Conservation (phyloP, 306 rosid species). For the Mimosa bimucronata region DNA sequence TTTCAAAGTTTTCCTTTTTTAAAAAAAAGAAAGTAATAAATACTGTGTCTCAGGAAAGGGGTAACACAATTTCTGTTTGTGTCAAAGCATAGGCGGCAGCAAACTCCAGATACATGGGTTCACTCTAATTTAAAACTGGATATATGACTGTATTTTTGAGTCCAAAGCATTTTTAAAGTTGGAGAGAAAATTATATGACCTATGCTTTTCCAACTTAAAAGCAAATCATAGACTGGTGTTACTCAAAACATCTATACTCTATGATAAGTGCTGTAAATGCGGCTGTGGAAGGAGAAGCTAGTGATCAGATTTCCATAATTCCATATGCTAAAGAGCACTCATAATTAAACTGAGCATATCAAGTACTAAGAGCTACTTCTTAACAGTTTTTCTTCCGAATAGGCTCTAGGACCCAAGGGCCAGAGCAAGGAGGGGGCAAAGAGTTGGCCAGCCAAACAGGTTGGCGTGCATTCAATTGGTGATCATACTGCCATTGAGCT, state of each 20-base stretch:
- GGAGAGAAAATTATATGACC: too few species aligned
- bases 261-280: background rate
- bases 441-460: slow-evolving; percentile 59
- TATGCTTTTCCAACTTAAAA: too few species aligned
- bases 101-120: too few species aligned
- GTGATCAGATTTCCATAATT: background rate
- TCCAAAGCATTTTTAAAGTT: too few species aligned
- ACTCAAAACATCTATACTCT: slow-evolving; percentile 16
- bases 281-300: background rate
- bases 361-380: slow-evolving; percentile 49
- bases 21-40: too few species aligned
- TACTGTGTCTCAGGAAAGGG: too few species aligned
- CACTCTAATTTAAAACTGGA: too few species aligned
- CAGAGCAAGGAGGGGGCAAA: slow-evolving; percentile 55
- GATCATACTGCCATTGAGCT: slow-evolving; percentile 73
- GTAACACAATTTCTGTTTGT: too few species aligned
- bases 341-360: slow-evolving; percentile 15
- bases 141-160: too few species aligned
- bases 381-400: slow-evolving; percentile 51
- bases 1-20: background rate
- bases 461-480: slow-evolving; percentile 72
- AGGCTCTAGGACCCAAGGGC: slow-evolving; percentile 91
- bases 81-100: too few species aligned
- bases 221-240: background rate
- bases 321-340: background rate